phyloP scores from a whole-genome alignment of 1,284 basidiomycete species.

The Ganoderma resinaceum region DNA sequence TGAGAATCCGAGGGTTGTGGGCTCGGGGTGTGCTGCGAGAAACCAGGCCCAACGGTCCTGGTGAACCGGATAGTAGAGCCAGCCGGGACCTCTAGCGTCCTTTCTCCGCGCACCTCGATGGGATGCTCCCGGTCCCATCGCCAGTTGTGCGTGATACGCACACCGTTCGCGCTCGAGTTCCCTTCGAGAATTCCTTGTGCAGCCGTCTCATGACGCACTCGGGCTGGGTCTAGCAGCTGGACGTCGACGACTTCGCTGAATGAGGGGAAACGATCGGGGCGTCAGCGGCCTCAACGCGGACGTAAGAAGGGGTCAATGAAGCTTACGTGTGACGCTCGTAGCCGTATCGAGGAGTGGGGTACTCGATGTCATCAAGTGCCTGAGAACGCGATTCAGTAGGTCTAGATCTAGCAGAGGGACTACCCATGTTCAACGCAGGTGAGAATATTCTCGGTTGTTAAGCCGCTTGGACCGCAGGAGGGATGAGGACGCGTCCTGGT shows the following conservation, averaged over 20 bases:
- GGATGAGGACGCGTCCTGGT: conserved; percentile 1
- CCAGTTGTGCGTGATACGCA: conserved; percentile 2
- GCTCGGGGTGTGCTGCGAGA: background rate
- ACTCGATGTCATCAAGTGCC: background rate
- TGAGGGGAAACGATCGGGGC: conserved; percentile 4
- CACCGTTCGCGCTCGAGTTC: background rate
- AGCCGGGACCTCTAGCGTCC: background rate
- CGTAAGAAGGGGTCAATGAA: background rate
- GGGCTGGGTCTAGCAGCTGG: conserved; percentile 7
- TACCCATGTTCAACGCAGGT: background rate
- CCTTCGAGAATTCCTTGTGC: background rate
- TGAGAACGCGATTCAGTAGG: background rate
- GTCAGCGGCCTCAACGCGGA: background rate
- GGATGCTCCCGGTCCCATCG: background rate
- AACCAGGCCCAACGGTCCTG: background rate
- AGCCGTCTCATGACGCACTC: background rate
- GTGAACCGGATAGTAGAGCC: background rate
- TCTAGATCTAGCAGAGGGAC: background rate
- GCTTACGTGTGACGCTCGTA: conserved; percentile 9
- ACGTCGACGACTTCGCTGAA: conserved; percentile 10
- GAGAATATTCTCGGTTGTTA: background rate
- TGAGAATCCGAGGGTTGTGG: background rate
- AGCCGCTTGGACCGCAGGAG: background rate
- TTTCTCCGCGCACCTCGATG: background rate
- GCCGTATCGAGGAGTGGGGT: conserved; percentile 14